phyloP scores from a whole-genome alignment of 768 basidiomycete genomes.

The Suillus placidus region DNA sequence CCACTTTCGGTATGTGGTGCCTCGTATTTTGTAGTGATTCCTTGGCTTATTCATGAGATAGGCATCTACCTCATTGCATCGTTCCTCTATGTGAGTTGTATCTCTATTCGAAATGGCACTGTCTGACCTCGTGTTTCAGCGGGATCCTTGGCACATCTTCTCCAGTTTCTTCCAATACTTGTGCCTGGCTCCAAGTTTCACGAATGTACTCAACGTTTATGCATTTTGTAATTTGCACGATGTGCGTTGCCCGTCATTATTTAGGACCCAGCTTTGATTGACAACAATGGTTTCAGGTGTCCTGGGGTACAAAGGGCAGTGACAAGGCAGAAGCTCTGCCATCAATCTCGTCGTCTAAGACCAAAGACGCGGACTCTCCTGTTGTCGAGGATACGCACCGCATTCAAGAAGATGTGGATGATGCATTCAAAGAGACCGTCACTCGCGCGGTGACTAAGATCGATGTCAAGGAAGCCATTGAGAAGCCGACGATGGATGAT shows the following conservation, averaged over 20 bases:
- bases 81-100: constrained; percentile 73
- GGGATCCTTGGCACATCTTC: constrained; percentile 98
- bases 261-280: neutral
- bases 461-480: constrained; percentile 61
- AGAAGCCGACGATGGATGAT: constrained; percentile 87
- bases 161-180: constrained; percentile 92
- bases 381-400: constrained; percentile 87
- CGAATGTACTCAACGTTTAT: constrained; percentile 94
- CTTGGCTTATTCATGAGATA: constrained; percentile 26
- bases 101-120: constrained; percentile 2
- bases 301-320: constrained; percentile 94
- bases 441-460: constrained; percentile 82
- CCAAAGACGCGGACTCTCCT: constrained; percentile 68
- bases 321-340: constrained; percentile 94
- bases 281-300: constrained; percentile 50
- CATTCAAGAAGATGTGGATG: constrained; percentile 87
- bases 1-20: constrained; percentile 70
- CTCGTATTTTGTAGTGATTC: neutral
- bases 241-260: constrained; percentile 41
- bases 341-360: constrained; percentile 83
- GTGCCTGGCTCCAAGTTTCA: constrained; percentile 89
- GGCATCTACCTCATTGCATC: constrained; percentile 85
- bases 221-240: constrained; percentile 97
- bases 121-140: constrained; percentile 44
- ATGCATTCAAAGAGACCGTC: constrained; percentile 89